phyloP scores from a whole-genome alignment of 371 early-diverging fungal genomes.

The Massospora cicadina region DNA sequence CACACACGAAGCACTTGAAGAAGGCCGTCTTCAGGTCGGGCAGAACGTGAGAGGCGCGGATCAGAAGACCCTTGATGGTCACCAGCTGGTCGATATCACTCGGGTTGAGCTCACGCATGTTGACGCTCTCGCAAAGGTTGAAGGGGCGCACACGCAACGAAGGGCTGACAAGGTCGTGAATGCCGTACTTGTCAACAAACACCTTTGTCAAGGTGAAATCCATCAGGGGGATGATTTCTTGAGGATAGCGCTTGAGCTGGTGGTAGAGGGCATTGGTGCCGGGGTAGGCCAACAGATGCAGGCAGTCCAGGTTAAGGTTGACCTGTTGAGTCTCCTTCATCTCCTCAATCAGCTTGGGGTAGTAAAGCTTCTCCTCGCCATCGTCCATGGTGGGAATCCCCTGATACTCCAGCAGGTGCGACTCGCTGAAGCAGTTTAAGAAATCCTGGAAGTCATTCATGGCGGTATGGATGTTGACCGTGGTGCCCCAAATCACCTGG shows the following conservation, averaged over 20 bases:
- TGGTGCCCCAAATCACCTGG: slow-evolving; percentile 96
- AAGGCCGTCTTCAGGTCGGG: slow-evolving; percentile 91
- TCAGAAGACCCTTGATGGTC: slow-evolving; percentile 89
- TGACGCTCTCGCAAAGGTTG: slow-evolving; percentile 59
- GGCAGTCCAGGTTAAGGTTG: slow-evolving; percentile 78
- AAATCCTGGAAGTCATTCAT: slow-evolving; percentile 82
- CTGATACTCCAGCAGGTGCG: slow-evolving; percentile 32
- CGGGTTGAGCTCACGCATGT: slow-evolving; percentile 93
- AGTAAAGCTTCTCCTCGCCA: slow-evolving; percentile 39
- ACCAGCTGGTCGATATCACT: slow-evolving; percentile 95
- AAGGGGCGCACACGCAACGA: slow-evolving; percentile 67
- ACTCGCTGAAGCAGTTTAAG: slow-evolving; percentile 51
- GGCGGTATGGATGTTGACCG: slow-evolving; percentile 84
- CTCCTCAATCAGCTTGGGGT: slow-evolving; percentile 40
- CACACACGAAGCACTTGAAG: slow-evolving; percentile 83
- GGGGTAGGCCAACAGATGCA: slow-evolving; percentile 54
- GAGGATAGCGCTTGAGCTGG: slow-evolving; percentile 88
- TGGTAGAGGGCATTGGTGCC: slow-evolving; percentile 47
- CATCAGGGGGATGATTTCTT: slow-evolving; percentile 94
- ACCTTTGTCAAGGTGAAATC: slow-evolving; percentile 76
- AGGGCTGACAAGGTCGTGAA: slow-evolving; percentile 17
- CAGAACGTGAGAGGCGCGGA: slow-evolving; percentile 81
- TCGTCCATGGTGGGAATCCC: slow-evolving; percentile 20
- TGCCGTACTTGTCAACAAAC: slow-evolving; percentile 51
- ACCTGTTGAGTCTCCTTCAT: slow-evolving; percentile 31